Evolutionary conservation across 106 monocot species (phyloP).

Genomic region (Vanilla planifolia): DNA sequence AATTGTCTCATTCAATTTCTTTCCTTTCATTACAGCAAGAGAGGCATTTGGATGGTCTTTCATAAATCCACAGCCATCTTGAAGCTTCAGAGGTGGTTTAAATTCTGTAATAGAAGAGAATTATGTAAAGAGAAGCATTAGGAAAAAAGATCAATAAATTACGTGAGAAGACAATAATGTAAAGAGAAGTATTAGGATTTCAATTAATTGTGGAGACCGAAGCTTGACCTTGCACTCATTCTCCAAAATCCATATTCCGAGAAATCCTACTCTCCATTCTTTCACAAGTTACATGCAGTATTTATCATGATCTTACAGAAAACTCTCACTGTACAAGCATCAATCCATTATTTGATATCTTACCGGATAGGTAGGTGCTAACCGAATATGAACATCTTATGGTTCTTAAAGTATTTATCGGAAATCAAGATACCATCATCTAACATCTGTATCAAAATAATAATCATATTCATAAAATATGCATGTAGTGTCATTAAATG

Average conservation of each 20-base stretch:
- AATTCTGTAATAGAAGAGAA: not conserved
- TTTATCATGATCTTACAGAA: not conserved
- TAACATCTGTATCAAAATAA: too few relatives aligned
- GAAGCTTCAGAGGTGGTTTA: not conserved
- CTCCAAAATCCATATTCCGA: too few relatives aligned
- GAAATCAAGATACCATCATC: too few relatives aligned
- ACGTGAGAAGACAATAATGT: not conserved
- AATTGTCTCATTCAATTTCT: not conserved
- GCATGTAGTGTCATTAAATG: too few relatives aligned
- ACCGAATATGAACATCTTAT: too few relatives aligned
- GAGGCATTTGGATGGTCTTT: not conserved
- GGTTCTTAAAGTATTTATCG: too few relatives aligned
- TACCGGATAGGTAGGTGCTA: too few relatives aligned
- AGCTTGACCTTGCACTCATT: too few relatives aligned
- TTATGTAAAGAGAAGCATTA: not conserved
- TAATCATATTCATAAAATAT: too few relatives aligned
- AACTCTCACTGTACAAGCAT: not conserved
- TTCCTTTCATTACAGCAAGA: not conserved
- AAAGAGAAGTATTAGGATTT: not conserved
- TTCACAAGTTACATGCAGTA: not conserved
- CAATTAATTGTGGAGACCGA: not conserved
- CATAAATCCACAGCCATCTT: not conserved
- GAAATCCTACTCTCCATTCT: not conserved
- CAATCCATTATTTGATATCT: not conserved
- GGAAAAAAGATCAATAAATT: too few relatives aligned